Conservation (phyloP, 768 basidiomycete species). For the Sporobolomyces pararoseus region DNA sequence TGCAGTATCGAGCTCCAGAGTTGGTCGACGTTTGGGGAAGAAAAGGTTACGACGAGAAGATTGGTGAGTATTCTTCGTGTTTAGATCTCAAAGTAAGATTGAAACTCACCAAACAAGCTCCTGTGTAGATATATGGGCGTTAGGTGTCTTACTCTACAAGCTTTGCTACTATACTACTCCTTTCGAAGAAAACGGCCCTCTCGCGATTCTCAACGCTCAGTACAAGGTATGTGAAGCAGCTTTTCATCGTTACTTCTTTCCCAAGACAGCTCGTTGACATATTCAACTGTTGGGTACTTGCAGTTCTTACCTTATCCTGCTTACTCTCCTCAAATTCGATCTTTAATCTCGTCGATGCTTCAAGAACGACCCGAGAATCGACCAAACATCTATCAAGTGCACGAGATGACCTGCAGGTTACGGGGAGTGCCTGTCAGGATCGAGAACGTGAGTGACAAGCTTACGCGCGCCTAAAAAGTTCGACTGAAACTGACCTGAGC, state of each 20-base stretch:
- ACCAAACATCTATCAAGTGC: slow-evolving; percentile 81
- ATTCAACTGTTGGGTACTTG: too few relatives aligned
- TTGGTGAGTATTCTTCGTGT: slow-evolving; percentile 52
- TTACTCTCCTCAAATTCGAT: slow-evolving; percentile 45
- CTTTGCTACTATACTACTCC: slow-evolving; percentile 99
- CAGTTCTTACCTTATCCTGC: slow-evolving; percentile 38
- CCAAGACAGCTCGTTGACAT: too few relatives aligned
- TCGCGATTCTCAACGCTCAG: slow-evolving; percentile 94
- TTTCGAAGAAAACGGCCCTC: slow-evolving; percentile 93
- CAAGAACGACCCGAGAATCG: slow-evolving; percentile 82
- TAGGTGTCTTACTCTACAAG: slow-evolving; percentile 95
- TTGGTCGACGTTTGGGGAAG: slow-evolving; percentile 89
- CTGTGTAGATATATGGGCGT: slow-evolving; percentile 91
- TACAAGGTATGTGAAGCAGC: slow-evolving; percentile 65
- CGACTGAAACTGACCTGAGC: not conserved
- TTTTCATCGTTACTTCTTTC: slow-evolving; percentile 54
- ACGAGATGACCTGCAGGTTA: slow-evolving; percentile 74
- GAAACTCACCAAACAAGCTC: too few relatives aligned
- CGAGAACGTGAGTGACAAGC: slow-evolving; percentile 32
- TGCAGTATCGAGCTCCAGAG: slow-evolving; percentile 97
- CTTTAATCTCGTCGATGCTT: slow-evolving; percentile 69
- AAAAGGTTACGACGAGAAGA: slow-evolving; percentile 83
- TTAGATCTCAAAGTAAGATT: too few relatives aligned
- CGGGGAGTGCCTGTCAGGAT: slow-evolving; percentile 61
- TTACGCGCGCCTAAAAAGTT: not conserved